A percentile compares a stretch with the other conserved stretches of the same genome.
These are phyloP conservation scores for Claviceps quebecensis DNA, from an alignment of 2,329 filamentous ascomycete genomes.

Conservation along the genomic window DNA sequence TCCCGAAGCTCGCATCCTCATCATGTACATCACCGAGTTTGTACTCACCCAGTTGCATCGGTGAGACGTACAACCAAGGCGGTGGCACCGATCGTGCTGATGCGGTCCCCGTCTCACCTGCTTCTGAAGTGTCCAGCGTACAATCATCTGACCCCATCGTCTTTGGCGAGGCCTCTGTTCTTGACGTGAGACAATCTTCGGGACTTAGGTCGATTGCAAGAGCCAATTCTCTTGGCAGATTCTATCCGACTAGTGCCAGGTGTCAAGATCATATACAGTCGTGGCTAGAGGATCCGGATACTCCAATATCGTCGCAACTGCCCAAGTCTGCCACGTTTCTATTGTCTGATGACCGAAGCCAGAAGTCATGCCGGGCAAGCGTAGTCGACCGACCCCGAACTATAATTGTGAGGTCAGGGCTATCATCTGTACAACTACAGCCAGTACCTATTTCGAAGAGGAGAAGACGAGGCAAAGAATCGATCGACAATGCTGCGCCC, in stretches of 20 bases:
- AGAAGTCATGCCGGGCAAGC: slow-evolving; percentile 11
- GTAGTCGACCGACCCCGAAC: slow-evolving; percentile 14
- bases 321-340: slow-evolving; percentile 16
- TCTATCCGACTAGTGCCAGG: slow-evolving; percentile 16
- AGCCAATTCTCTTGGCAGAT: slow-evolving; percentile 25
- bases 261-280: slow-evolving; percentile 17
- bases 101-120: slow-evolving; percentile 16
- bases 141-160: slow-evolving; percentile 22
- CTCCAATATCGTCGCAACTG: slow-evolving; percentile 6
- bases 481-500: slow-evolving; percentile 7
- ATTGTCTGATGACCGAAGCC: slow-evolving; percentile 11
- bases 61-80: slow-evolving; percentile 17
- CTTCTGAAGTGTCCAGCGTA: slow-evolving; percentile 21
- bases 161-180: slow-evolving; percentile 25
- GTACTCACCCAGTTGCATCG: slow-evolving; percentile 20
- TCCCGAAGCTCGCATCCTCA: slow-evolving; percentile 7
- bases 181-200: slow-evolving; percentile 20
- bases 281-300: slow-evolving; percentile 10
- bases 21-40: slow-evolving; percentile 10
- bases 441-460: slow-evolving; percentile 18
- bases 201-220: slow-evolving; percentile 14
- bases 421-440: slow-evolving; percentile 16
- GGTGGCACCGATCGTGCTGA: slow-evolving; percentile 9
- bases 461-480: slow-evolving; percentile 14
- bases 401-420: slow-evolving; percentile 17